phyloP scores from a whole-genome alignment of 176 grass and related monocot species.

The Lolium rigidum region DNA sequence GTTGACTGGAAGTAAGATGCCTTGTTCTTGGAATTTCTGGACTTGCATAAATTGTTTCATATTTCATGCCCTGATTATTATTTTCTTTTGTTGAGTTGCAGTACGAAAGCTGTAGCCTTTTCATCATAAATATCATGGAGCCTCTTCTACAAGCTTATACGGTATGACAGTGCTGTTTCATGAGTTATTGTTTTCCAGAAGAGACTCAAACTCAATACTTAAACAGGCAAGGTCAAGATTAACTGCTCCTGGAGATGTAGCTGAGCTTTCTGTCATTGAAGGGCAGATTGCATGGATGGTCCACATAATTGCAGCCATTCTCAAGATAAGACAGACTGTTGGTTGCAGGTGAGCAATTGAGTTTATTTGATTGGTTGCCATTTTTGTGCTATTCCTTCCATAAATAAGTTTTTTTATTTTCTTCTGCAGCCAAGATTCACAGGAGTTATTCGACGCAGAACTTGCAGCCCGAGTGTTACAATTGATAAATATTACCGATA shows the following conservation, averaged over 20 bases:
- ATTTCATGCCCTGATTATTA: conserved; percentile 31
- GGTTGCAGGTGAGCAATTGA: conserved; percentile 65
- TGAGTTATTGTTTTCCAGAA: background rate
- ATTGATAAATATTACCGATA: conserved; percentile 92
- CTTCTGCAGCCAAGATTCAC: conserved; percentile 78
- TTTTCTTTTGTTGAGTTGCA: conserved; percentile 60
- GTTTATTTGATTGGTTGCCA: conserved; percentile 22
- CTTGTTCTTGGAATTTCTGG: background rate
- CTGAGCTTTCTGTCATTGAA: conserved; percentile 90
- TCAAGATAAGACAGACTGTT: conserved; percentile 84
- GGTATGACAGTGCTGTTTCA: conserved; percentile 59
- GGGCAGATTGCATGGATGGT: conserved; percentile 98
- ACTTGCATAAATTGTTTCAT: conserved; percentile 36
- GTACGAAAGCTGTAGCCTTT: conserved; percentile 90
- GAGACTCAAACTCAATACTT: conserved; percentile 38
- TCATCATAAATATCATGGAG: conserved; percentile 99
- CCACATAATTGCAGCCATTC: conserved; percentile 95
- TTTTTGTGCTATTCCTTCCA: conserved; percentile 39
- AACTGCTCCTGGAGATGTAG: conserved; percentile 69
- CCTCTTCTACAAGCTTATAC: conserved; percentile 99
- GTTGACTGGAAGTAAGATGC: conserved; percentile 1
- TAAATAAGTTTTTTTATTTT: conserved; percentile 24
- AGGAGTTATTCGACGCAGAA: conserved; percentile 96
- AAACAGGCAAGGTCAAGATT: conserved; percentile 90
- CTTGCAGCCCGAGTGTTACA: conserved; percentile 92